Evolutionary conservation across 495 filamentous ascomycete species (phyloP), one percentile per base, ranked within the genome.

Genomic region (Amphirosellinia nigrospora): DNA sequence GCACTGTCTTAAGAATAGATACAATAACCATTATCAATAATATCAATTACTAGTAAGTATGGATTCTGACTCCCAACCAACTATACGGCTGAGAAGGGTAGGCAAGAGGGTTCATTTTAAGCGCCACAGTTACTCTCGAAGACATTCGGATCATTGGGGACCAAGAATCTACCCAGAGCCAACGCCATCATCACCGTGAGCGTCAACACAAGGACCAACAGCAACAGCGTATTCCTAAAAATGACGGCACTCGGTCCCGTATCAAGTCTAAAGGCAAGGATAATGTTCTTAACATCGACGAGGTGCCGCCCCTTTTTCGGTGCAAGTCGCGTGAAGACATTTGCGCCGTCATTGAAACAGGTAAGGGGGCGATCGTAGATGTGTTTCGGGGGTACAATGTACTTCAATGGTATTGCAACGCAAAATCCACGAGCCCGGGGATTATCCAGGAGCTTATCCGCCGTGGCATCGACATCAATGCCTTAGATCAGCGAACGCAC

Each of bases 401-500:
- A 16, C 65, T 68, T 3, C 53, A 68, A 39, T 68, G 65, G 65
- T 68, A 68, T 11, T 68, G 65, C 65, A 48, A 68, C 52, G 65
- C 65, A 7, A 68, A 68, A 36, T 60, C 65, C 3, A 68, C 65
- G 13, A 59, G 43, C 26, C 65, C 53, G 15, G 23, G 53, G 23
- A 68, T 68, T 8, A 68, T 68, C 50, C 19, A 45, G 16, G 32
- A 34, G 28, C 39, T 68, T 0, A 19, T 68, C 15, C 21, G 3
- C 28, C 30, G 9, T 2, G 45, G 63, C 9, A 13, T 66, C n/a
- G 63, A 66, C 6, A 50, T 66, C 21, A 41, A 50, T 41, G 63
- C 63, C 16, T 1, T 53, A 21, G 63, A 66, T n/a, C 45, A 66
- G 11, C 63, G 63, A 23, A 43, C 36, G 13, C 63, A n/a, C 3